phyloP scores from a whole-genome alignment of 2,329 filamentous ascomycete species.

The Fusarium metavorans region DNA sequence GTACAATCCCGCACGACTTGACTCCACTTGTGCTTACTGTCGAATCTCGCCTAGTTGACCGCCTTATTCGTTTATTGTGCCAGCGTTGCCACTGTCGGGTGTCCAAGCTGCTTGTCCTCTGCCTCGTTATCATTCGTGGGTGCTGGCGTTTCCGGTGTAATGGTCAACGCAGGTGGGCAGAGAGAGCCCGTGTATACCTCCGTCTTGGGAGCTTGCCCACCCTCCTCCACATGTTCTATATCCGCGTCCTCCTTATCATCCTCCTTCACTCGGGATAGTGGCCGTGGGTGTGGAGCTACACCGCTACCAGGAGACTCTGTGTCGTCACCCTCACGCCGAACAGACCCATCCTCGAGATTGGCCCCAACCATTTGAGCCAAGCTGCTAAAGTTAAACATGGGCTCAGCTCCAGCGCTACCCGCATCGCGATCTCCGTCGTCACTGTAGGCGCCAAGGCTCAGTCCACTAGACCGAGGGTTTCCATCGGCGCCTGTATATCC shows the following conservation, averaged over 20 bases:
- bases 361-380: constrained; percentile 86
- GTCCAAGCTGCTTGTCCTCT: constrained; percentile 59
- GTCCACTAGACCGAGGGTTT: constrained; percentile 66
- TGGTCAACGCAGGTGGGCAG: constrained; percentile 56
- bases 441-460: constrained; percentile 62
- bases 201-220: neutral
- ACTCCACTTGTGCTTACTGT: constrained; percentile 46
- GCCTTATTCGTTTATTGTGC: constrained; percentile 3
- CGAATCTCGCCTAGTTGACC: neutral
- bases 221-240: constrained; percentile 48
- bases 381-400: constrained; percentile 93
- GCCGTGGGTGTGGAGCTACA: constrained; percentile 37
- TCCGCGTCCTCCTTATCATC: constrained; percentile 52
- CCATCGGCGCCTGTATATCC: constrained; percentile 51
- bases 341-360: constrained; percentile 62
- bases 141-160: constrained; percentile 65
- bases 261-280: constrained; percentile 54
- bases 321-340: constrained; percentile 44
- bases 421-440: constrained; percentile 64
- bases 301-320: constrained; percentile 37
- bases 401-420: constrained; percentile 69
- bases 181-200: constrained; percentile 6
- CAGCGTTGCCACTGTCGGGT: constrained; percentile 51
- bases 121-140: constrained; percentile 48
- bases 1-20: neutral